These are phyloP conservation scores for Tuber microsphaerosporum DNA, from an alignment of 495 filamentous ascomycete species.

Conservation along the genomic window DNA sequence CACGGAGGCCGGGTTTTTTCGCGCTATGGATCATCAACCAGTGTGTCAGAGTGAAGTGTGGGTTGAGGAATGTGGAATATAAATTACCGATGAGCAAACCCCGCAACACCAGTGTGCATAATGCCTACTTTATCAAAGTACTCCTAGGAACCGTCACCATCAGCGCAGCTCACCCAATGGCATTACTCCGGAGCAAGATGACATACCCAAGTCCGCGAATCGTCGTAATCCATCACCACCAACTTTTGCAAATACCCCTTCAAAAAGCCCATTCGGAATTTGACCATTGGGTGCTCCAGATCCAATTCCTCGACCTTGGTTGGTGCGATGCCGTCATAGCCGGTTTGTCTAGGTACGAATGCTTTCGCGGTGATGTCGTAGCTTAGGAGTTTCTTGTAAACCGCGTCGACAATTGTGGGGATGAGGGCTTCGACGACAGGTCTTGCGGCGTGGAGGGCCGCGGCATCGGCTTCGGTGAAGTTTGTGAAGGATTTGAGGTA, in stretches of 20 bases:
- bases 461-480: constrained; percentile 41
- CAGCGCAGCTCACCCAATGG: not conserved
- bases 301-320: constrained; percentile 34
- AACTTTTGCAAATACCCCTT: constrained; percentile 38
- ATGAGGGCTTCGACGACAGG: constrained; percentile 42
- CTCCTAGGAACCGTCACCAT: constrained; percentile 21
- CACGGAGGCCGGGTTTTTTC: constrained; percentile 42
- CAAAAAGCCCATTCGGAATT: constrained; percentile 44
- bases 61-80: not conserved
- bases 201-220: constrained; percentile 29
- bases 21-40: constrained; percentile 11
- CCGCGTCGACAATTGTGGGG: constrained; percentile 42
- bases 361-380: constrained; percentile 46
- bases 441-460: constrained; percentile 39
- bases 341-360: constrained; percentile 44
- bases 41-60: too few species aligned
- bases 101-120: constrained; percentile 45
- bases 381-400: constrained; percentile 44
- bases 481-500: constrained; percentile 43
- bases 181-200: not conserved
- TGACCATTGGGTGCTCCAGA: constrained; percentile 44
- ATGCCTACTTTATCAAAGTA: constrained; percentile 46
- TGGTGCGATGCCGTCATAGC: constrained; percentile 39
- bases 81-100: constrained; percentile 43
- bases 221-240: constrained; percentile 30